A percentile compares a stretch with the other conserved stretches of the same genome.
These are phyloP conservation scores for Trichomonas gallinae DNA, from an alignment of 208 protist species.

Conservation along the genomic window DNA sequence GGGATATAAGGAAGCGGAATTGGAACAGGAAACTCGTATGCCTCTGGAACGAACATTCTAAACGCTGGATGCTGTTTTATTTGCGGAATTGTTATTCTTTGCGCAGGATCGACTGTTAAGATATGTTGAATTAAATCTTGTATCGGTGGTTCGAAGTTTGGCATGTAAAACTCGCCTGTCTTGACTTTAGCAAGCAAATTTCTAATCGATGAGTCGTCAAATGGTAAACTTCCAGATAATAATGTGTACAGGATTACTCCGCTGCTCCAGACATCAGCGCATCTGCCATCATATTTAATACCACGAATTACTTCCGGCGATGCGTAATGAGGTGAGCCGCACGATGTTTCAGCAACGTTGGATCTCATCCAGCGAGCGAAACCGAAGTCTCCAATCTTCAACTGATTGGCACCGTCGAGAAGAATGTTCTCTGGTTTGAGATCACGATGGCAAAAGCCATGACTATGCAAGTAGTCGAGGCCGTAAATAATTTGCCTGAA, in stretches of 20 bases:
- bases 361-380: constrained; percentile 3
- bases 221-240: neutral
- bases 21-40: neutral
- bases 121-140: neutral
- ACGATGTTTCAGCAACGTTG: neutral
- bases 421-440: neutral
- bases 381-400: neutral
- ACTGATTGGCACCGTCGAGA: neutral
- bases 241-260: neutral
- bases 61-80: neutral
- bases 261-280: neutral
- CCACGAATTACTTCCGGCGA: neutral
- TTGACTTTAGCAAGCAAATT: neutral
- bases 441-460: neutral
- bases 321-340: neutral
- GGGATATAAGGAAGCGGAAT: neutral
- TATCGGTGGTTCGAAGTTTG: neutral
- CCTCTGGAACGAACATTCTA: neutral
- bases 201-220: neutral
- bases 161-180: neutral
- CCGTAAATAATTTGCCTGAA: neutral
- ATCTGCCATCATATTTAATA: neutral
- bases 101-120: neutral
- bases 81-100: neutral
- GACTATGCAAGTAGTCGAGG: neutral